These are phyloP conservation scores for Mycena olivaceomarginata DNA, from an alignment of 768 basidiomycete species.

Conservation along the genomic window DNA sequence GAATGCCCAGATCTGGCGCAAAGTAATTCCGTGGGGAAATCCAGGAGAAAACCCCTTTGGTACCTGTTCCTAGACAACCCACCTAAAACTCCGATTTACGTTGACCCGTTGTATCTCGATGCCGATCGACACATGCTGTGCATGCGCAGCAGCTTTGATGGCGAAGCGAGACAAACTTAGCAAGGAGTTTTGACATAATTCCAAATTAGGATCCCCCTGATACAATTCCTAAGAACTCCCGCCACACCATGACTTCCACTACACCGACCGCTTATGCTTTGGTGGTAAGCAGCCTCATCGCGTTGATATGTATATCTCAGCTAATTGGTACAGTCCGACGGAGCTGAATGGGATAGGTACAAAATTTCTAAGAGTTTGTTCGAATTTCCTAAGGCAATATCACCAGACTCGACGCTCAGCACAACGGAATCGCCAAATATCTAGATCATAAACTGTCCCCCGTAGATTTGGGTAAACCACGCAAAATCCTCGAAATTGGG, in stretches of 20 bases:
- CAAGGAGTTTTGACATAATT: background rate
- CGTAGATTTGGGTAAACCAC: constrained; percentile 21
- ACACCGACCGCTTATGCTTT: constrained; percentile 11
- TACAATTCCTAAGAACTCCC: background rate
- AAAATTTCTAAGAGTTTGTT: too few relatives aligned
- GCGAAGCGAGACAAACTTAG: too few relatives aligned
- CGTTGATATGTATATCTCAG: background rate
- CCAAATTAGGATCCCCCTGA: background rate
- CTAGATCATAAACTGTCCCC: constrained; percentile 28
- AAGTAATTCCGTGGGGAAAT: too few relatives aligned
- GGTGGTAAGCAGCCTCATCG: constrained; percentile 1
- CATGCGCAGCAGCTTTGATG: too few relatives aligned
- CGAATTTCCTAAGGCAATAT: background rate
- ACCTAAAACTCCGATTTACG: too few relatives aligned
- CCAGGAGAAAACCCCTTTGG: too few relatives aligned
- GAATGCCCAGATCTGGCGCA: too few relatives aligned
- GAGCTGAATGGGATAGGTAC: constrained; percentile 20
- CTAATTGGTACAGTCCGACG: background rate
- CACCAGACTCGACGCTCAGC: constrained; percentile 34
- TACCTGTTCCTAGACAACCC: too few relatives aligned
- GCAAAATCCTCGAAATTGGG: constrained; percentile 37
- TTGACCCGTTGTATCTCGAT: too few relatives aligned
- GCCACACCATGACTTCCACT: constrained; percentile 2
- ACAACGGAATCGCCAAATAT: constrained; percentile 30
- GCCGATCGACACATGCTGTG: too few relatives aligned